A percentile compares a stretch with the other conserved stretches of the same genome.
phyloP scores from a whole-genome alignment of 2,329 filamentous ascomycete species.

The Didymella sp. region DNA sequence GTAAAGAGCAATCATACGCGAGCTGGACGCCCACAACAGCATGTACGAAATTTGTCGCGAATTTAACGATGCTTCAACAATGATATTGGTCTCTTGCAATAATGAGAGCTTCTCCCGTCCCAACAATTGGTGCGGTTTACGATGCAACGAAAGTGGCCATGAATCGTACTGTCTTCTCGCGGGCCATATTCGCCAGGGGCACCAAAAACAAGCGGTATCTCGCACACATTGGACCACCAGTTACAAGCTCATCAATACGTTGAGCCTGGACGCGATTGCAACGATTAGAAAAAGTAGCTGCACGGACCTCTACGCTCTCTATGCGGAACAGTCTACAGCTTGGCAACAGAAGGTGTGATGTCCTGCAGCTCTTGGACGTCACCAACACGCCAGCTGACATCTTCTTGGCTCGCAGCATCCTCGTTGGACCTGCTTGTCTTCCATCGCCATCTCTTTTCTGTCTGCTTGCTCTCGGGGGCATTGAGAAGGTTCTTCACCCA shows the following conservation, averaged over 20 bases:
- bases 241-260: neutral
- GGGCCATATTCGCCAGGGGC: neutral
- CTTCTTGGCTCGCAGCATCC: conserved; percentile 34
- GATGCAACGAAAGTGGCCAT: too few relatives aligned
- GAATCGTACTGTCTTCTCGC: too few relatives aligned
- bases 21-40: neutral
- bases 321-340: conserved; percentile 22
- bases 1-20: neutral
- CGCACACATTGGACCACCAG: too few relatives aligned
- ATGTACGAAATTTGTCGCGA: neutral
- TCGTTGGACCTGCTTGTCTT: conserved; percentile 44
- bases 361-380: conserved; percentile 35
- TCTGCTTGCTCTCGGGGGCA: conserved; percentile 51
- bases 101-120: too few relatives aligned
- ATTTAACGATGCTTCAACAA: neutral
- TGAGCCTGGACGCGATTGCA: neutral
- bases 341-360: conserved; percentile 23
- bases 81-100: too few relatives aligned
- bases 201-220: neutral
- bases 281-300: neutral
- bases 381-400: conserved; percentile 59
- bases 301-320: neutral
- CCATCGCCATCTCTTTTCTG: conserved; percentile 60
- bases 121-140: too few relatives aligned
- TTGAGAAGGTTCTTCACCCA: conserved; percentile 60